phyloP scores from a whole-genome alignment of 192 early-diverging fungal genomes.

The Jimgerdemannia flammicorona region DNA sequence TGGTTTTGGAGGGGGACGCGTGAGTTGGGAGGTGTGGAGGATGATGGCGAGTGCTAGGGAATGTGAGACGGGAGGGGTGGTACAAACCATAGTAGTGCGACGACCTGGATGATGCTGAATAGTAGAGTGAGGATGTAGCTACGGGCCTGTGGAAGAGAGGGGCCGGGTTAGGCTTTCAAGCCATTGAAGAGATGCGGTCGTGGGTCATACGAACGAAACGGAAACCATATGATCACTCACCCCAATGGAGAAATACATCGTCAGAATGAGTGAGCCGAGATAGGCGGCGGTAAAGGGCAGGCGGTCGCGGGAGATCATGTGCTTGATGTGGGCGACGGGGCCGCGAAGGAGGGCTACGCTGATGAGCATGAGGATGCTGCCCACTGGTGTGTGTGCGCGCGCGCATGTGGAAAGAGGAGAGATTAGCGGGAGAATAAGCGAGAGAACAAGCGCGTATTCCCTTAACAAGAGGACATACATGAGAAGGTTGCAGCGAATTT shows the following conservation, averaged over 20 bases:
- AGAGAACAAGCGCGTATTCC: background rate
- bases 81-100: constrained; percentile 76
- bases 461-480: constrained; percentile 42
- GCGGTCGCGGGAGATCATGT: constrained; percentile 75
- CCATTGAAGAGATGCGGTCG: background rate
- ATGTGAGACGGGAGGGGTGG: background rate
- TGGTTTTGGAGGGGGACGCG: background rate
- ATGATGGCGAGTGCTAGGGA: no score
- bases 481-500: constrained; percentile 81
- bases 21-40: background rate
- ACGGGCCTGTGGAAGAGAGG: constrained; percentile 30
- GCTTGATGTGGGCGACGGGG: constrained; percentile 73
- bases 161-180: no score
- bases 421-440: background rate
- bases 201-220: no score
- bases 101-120: constrained; percentile 71
- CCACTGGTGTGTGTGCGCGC: constrained; percentile 27
- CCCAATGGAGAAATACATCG: constrained; percentile 79
- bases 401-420: background rate
- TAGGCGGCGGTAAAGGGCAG: constrained; percentile 79
- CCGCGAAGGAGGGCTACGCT: constrained; percentile 77
- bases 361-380: constrained; percentile 29
- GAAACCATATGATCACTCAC: constrained; percentile 39
- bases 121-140: constrained; percentile 77
- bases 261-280: constrained; percentile 77